A percentile compares a stretch with the other conserved stretches of the same genome.
phyloP scores from a whole-genome alignment of 2,329 filamentous ascomycete genomes.

The Periglandula ipomoeae region DNA sequence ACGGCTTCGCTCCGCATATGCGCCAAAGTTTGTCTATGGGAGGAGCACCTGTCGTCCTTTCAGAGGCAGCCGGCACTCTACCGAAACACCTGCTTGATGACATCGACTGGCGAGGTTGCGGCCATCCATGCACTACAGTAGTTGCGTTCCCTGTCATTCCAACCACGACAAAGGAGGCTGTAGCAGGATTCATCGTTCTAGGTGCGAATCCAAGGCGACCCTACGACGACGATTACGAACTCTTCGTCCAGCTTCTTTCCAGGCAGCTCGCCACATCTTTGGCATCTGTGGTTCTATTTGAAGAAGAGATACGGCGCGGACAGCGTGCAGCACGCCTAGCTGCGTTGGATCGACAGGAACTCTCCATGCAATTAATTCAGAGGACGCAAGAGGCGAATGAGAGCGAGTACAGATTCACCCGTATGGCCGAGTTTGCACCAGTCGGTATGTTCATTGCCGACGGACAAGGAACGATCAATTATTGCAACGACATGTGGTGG shows the following conservation, averaged over 20 bases:
- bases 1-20: conserved; percentile 70
- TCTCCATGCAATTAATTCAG: conserved; percentile 65
- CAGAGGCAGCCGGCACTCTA: conserved; percentile 56
- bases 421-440: conserved; percentile 77
- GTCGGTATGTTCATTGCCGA: conserved; percentile 84
- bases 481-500: conserved; percentile 75
- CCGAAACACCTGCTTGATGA: conserved; percentile 56
- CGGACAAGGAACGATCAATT: conserved; percentile 59
- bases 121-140: conserved; percentile 58
- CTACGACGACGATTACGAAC: conserved; percentile 70
- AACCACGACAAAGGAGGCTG: conserved; percentile 59
- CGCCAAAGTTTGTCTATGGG: conserved; percentile 61
- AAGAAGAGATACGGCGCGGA: conserved; percentile 70
- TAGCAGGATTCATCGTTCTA: conserved; percentile 70
- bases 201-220: conserved; percentile 70
- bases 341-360: conserved; percentile 65
- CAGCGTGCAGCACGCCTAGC: conserved; percentile 66
- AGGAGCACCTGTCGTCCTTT: conserved; percentile 57
- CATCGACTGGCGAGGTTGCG: conserved; percentile 61
- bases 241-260: conserved; percentile 67
- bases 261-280: conserved; percentile 71
- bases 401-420: conserved; percentile 69
- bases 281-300: conserved; percentile 72
- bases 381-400: conserved; percentile 53
- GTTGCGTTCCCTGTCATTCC: conserved; percentile 74